These are phyloP conservation scores for Fusarium secorum DNA, from an alignment of 2,329 filamentous ascomycete genomes.

Conservation along the genomic window DNA sequence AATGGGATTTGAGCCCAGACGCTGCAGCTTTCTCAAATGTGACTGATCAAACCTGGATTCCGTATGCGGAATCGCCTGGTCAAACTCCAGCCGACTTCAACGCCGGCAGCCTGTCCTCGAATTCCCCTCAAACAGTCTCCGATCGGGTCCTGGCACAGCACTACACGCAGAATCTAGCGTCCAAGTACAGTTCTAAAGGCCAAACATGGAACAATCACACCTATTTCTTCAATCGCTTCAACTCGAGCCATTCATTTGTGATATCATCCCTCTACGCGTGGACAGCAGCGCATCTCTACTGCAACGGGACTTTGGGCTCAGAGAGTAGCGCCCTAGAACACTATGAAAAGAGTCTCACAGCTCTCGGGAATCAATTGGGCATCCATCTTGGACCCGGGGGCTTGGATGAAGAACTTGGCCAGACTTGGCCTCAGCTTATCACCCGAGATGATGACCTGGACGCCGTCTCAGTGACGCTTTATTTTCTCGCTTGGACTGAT, in stretches of 20 bases:
- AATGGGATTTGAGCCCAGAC: background rate
- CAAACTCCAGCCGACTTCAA: background rate
- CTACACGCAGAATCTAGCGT: background rate
- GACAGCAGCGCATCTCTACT: background rate
- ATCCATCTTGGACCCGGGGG: accelerated
- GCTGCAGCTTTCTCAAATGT: accelerated
- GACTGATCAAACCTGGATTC: background rate
- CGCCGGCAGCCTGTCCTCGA: background rate
- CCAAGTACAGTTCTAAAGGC: background rate
- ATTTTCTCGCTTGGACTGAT: background rate
- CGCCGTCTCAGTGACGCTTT: background rate
- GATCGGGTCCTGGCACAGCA: background rate
- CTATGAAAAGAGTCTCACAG: background rate
- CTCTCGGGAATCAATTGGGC: background rate
- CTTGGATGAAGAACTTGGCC: accelerated
- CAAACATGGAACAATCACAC: background rate
- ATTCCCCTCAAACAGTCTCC: background rate
- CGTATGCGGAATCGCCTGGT: accelerated
- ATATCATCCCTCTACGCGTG: background rate
- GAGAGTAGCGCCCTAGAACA: accelerated
- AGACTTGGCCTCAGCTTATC: background rate
- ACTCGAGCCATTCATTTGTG: background rate
- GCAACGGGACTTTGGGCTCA: background rate
- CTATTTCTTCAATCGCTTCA: background rate
- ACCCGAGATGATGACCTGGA: background rate